Percentiles rank a stretch among this genome's conserved stretches.
Evolutionary conservation across 257 asterid genomes (phyloP).

Genomic region (Phtheirospermum japonicum): DNA sequence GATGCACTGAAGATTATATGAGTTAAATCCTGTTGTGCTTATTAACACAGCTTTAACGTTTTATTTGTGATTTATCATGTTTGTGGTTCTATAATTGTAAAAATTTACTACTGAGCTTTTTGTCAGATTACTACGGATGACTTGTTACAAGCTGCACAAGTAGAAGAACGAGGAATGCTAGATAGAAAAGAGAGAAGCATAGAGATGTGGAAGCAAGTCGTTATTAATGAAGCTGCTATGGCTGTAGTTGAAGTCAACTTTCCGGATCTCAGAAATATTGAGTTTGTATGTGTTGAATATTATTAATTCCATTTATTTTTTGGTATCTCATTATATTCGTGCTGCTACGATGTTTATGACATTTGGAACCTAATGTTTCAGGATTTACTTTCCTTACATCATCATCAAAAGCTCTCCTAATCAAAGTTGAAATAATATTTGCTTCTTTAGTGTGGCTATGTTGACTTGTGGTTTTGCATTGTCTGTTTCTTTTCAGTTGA

Average conservation of each 20-base stretch:
- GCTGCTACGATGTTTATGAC: not conserved
- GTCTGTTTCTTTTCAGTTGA: constrained; percentile 46
- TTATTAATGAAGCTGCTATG: constrained; percentile 89
- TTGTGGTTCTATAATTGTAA: no score
- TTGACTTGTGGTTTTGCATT: constrained; percentile 14
- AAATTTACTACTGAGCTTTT: no score
- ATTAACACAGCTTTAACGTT: no score
- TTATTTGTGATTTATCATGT: no score
- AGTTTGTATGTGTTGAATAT: constrained; percentile 60
- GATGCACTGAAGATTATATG: not conserved
- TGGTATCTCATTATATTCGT: constrained; percentile 10
- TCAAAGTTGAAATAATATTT: no score
- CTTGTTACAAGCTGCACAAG: constrained; percentile 96
- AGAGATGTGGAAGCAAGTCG: constrained; percentile 90
- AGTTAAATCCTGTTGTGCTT: not conserved
- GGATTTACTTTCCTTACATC: not conserved
- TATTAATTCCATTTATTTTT: constrained; percentile 7
- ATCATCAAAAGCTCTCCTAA: no score
- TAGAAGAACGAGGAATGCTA: constrained; percentile 91
- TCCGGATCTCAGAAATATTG: constrained; percentile 80
- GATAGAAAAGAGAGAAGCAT: constrained; percentile 90
- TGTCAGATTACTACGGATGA: constrained; percentile 98
- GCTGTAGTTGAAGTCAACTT: constrained; percentile 88
- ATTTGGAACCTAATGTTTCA: not conserved
- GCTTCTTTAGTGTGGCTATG: not conserved